Evolutionary conservation across 495 filamentous ascomycete species (phyloP).

Genomic region (Aspergillus taichungensis): DNA sequence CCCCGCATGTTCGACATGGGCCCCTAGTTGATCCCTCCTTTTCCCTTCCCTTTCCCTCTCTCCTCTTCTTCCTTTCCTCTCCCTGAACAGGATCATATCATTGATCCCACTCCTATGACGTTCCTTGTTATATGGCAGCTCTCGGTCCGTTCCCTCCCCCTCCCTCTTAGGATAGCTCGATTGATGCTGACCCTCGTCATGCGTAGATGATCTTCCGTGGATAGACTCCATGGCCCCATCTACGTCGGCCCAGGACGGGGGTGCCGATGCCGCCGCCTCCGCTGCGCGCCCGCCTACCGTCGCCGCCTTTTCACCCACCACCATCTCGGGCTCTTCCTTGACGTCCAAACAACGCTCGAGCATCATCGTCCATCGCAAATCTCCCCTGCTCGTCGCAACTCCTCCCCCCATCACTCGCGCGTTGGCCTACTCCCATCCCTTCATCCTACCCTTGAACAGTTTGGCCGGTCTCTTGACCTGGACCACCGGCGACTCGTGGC

Average conservation of each 20-base stretch:
- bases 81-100: slow-evolving; percentile 15
- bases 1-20: not conserved
- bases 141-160: slow-evolving; percentile 23
- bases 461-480: slow-evolving; percentile 79
- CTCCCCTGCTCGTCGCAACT: slow-evolving; percentile 83
- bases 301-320: slow-evolving; percentile 79
- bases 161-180: not conserved
- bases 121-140: slow-evolving; percentile 52
- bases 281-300: slow-evolving; percentile 56
- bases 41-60: slow-evolving; percentile 3
- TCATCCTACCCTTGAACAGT: slow-evolving; percentile 77
- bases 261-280: slow-evolving; percentile 9
- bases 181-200: slow-evolving; percentile 12
- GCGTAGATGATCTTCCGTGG: slow-evolving; percentile 53
- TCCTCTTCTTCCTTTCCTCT: slow-evolving; percentile 1
- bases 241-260: slow-evolving; percentile 31
- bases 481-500: slow-evolving; percentile 89
- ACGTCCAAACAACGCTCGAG: slow-evolving; percentile 73
- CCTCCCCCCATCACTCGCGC: slow-evolving; percentile 89
- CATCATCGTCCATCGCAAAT: slow-evolving; percentile 94
- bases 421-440: slow-evolving; percentile 89
- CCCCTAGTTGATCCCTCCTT: not conserved
- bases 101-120: slow-evolving; percentile 29
- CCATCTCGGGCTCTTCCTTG: slow-evolving; percentile 57
- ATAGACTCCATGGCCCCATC: slow-evolving; percentile 49